A percentile compares a stretch with the other conserved stretches of the same genome.
phyloP scores from a whole-genome alignment of 2,329 filamentous ascomycete genomes.

The Harringtonia lauricola region DNA sequence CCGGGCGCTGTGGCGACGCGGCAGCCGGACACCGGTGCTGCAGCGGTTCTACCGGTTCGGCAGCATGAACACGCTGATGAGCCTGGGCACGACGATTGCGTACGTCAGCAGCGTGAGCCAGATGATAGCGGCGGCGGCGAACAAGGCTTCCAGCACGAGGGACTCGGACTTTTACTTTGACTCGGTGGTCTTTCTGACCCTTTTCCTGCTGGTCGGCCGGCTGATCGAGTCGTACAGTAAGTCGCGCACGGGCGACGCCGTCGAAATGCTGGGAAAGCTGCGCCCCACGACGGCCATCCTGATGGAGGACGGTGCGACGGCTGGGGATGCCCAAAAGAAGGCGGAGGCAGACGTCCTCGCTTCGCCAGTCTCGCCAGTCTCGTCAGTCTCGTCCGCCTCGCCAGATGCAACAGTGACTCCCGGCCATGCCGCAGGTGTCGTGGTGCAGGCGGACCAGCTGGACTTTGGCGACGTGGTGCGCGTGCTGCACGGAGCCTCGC shows the following conservation, averaged over 20 bases:
- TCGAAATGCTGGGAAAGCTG: conserved; percentile 67
- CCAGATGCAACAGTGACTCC: too few species aligned
- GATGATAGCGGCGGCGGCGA: conserved; percentile 52
- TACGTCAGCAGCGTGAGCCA: conserved; percentile 75
- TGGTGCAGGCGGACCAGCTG: conserved; percentile 54
- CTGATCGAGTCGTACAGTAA: conserved; percentile 85
- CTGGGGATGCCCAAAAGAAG: not conserved
- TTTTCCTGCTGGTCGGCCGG: conserved; percentile 70
- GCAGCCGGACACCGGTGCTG: conserved; percentile 61
- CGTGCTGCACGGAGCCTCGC: conserved; percentile 69
- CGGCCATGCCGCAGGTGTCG: conserved; percentile 10
- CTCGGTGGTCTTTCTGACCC: conserved; percentile 80
- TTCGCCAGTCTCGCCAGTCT: not conserved
- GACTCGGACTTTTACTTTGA: conserved; percentile 69
- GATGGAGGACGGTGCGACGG: conserved; percentile 33
- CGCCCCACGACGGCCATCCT: conserved; percentile 68
- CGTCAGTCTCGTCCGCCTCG: not conserved
- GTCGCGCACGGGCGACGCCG: conserved; percentile 77
- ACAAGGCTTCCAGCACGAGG: conserved; percentile 24
- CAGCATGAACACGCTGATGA: conserved; percentile 94
- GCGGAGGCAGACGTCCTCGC: not conserved
- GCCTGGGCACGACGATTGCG: conserved; percentile 75
- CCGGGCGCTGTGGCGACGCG: conserved; percentile 61
- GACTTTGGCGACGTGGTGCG: conserved; percentile 66
- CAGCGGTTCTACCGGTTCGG: conserved; percentile 84